Base-by-base conservation (phyloP, 2,329 filamentous ascomycete species). In the Colletotrichum sp. region DNA sequence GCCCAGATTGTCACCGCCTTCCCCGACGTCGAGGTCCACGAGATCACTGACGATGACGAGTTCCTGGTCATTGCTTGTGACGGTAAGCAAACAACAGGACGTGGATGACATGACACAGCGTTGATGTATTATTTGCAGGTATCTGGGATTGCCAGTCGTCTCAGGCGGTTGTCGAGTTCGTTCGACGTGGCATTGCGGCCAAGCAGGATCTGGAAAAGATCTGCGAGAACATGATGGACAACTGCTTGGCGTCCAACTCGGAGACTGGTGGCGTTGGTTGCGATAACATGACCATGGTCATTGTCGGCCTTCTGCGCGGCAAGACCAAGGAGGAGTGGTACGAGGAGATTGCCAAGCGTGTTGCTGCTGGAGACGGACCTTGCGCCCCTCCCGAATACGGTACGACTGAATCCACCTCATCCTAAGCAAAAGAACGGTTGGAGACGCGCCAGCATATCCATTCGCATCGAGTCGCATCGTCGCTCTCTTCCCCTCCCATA, bases 151-250 rank as follows among this genome's bases (percentile, higher is more conserved):
- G 97, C 85, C 97, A 99, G 85, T 98, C 97, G 72, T 99, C 97
- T 62, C 97, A 99, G 88, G 95, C 96, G 52, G 97, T 99, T 39
- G 89, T 99, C 80, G 97, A 99, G 86, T 99, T 99, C 84, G 97
- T 99, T 79, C 92, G 97, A 84, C 94, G 97, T 83, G 97, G 97
- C 73, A 98, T 99, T 84, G 96, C 96, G 66, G 96, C 96, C 68
- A 98, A 98, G 89, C 97, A 99, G 87, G 95, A 98, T 66, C 91
- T 99, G 68, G 93, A 96, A 72, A 95, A 95, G 84, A 99, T 99
- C 82, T 99, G 96, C 86, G 97, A 99, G 88, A 99, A 99, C 88
- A 98, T 99, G 95, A 99, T 99, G 97, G 96, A 99, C 89, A 99
- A 99, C 89, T 99, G 97, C 84, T 90, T 99, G 79, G 96, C 97